phyloP scores from a whole-genome alignment of 306 rosid species.

The Ceratonia siliqua region DNA sequence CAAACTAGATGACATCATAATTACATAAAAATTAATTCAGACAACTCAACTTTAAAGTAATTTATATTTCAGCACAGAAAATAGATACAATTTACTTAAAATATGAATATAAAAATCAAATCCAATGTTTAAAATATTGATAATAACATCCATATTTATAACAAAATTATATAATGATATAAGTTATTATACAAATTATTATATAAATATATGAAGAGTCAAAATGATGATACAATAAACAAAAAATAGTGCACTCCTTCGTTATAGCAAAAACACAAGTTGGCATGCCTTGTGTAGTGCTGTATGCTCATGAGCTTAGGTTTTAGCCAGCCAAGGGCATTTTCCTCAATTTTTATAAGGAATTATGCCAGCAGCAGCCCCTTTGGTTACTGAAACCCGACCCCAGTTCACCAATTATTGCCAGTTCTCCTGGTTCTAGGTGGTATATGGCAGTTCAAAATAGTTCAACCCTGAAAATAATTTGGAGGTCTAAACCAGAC shows the following conservation, averaged over 20 bases:
- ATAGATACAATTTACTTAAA: background rate
- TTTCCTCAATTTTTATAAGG: background rate
- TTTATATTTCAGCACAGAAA: background rate
- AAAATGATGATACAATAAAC: background rate
- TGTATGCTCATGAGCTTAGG: background rate
- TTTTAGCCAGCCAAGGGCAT: background rate
- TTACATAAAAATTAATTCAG: background rate
- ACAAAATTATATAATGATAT: background rate
- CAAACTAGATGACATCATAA: background rate
- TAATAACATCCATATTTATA: background rate
- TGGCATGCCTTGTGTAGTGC: background rate
- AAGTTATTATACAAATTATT: background rate
- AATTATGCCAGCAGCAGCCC: no score
- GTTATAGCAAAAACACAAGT: background rate
- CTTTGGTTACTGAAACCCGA: no score
- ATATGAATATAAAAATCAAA: background rate
- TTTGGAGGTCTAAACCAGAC: background rate
- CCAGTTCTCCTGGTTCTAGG: no score
- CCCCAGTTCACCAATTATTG: no score
- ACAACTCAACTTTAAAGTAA: background rate
- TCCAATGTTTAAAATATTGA: background rate
- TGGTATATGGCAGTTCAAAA: no score
- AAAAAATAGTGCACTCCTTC: background rate
- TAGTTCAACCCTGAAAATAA: no score
- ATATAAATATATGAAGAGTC: background rate